Evolutionary conservation across 176 grass and related monocot genomes (phyloP).

Genomic region (Guadua angustifolia): DNA sequence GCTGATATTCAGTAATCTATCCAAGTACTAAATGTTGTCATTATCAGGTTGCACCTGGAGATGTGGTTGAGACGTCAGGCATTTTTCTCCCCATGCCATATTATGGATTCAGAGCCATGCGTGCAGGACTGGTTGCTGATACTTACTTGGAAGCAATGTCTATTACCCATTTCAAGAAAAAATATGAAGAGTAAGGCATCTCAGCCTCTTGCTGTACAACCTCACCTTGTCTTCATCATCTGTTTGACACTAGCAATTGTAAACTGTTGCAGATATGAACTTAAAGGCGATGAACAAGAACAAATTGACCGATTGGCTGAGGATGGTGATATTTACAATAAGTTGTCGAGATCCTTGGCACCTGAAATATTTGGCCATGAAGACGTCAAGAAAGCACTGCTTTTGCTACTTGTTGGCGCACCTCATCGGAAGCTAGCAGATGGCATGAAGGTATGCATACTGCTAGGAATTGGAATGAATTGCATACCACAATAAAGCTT

Average conservation of each 20-base stretch:
- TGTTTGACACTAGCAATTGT: conserved; percentile 2
- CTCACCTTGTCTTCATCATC: conserved; percentile 2
- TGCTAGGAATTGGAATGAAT: conserved; percentile 5
- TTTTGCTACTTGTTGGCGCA: conserved; percentile 92
- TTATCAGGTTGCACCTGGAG: conserved; percentile 91
- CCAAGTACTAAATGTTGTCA: conserved; percentile 25
- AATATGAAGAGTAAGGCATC: conserved; percentile 90
- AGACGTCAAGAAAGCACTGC: conserved; percentile 94
- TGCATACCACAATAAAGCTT: neutral
- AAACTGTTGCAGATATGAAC: conserved; percentile 73
- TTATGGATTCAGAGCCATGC: conserved; percentile 90
- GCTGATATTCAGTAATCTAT: conserved; percentile 7
- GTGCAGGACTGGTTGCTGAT: conserved; percentile 97
- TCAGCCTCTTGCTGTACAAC: conserved; percentile 1
- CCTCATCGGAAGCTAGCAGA: conserved; percentile 90
- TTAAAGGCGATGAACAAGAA: conserved; percentile 96
- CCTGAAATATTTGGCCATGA: conserved; percentile 99
- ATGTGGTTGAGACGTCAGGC: conserved; percentile 91
- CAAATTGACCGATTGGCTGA: conserved; percentile 87
- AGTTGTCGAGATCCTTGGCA: conserved; percentile 83
- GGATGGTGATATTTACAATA: conserved; percentile 97
- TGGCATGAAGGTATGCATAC: conserved; percentile 89
- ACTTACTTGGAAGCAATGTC: conserved; percentile 99
- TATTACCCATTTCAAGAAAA: conserved; percentile 98
- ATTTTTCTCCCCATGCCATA: conserved; percentile 99